A percentile compares a stretch with the other conserved stretches of the same genome.
These are phyloP conservation scores for Cercophora samala DNA, from an alignment of 495 filamentous ascomycete genomes.

Conservation along the genomic window DNA sequence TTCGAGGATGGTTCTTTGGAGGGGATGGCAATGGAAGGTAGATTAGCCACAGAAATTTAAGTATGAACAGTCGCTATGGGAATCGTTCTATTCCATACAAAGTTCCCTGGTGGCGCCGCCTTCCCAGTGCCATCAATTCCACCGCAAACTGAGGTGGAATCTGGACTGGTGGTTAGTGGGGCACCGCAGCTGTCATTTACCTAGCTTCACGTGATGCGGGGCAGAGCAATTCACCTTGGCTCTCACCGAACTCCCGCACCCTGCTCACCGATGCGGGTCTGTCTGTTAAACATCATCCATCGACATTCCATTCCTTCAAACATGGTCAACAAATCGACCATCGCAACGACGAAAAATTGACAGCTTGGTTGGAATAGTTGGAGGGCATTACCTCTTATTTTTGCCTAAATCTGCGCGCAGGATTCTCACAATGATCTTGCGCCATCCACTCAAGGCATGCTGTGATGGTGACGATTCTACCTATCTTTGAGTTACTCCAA, in stretches of 20 bases:
- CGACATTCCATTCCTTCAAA: too few species aligned
- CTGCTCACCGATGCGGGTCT: neutral
- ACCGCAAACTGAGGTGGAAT: neutral
- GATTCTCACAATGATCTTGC: too few species aligned
- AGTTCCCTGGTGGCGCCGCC: neutral
- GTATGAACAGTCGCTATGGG: neutral
- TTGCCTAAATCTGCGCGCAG: too few species aligned
- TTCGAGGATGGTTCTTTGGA: neutral
- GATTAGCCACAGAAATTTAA: neutral
- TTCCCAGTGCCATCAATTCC: neutral
- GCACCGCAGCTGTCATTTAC: conserved; percentile 5
- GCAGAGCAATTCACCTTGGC: neutral
- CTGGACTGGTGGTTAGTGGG: conserved; percentile 8
- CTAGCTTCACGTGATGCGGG: conserved; percentile 18
- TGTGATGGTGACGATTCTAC: too few species aligned
- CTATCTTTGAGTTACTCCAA: too few species aligned
- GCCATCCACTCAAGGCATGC: too few species aligned
- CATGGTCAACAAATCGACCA: too few species aligned
- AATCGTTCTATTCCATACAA: neutral
- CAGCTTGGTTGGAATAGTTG: too few species aligned
- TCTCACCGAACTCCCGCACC: too few species aligned
- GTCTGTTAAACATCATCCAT: too few species aligned
- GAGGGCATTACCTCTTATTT: too few species aligned
- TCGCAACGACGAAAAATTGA: too few species aligned
- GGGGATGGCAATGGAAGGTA: neutral